Evolutionary conservation across 2,329 filamentous ascomycete species (phyloP).

Genomic region (Aspergillus sp.): DNA sequence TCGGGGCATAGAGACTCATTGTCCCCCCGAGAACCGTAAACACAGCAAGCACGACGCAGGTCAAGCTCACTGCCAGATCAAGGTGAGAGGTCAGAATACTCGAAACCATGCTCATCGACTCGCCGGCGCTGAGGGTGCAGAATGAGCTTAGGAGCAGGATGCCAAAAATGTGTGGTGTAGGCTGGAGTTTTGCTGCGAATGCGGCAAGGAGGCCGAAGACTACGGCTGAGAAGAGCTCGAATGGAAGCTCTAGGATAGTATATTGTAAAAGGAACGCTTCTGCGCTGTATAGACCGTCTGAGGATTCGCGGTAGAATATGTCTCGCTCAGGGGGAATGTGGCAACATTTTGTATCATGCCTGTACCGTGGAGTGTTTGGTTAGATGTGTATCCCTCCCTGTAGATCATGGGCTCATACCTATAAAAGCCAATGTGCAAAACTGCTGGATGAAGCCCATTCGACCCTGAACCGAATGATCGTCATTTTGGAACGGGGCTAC

Average conservation of each 20-base stretch:
- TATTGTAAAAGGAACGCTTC: slow-evolving; percentile 69
- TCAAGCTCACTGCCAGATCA: slow-evolving; percentile 71
- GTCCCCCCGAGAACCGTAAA: slow-evolving; percentile 68
- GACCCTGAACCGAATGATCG: slow-evolving; percentile 66
- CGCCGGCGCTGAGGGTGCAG: slow-evolving; percentile 68
- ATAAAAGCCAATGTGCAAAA: slow-evolving; percentile 52
- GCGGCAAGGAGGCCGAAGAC: slow-evolving; percentile 62
- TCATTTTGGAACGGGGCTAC: slow-evolving; percentile 67
- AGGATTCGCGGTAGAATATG: slow-evolving; percentile 73
- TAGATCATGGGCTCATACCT: slow-evolving; percentile 13
- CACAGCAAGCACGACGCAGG: slow-evolving; percentile 64
- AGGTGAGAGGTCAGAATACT: slow-evolving; percentile 71
- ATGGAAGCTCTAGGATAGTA: slow-evolving; percentile 65
- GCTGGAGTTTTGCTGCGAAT: slow-evolving; percentile 61
- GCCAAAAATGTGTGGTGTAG: slow-evolving; percentile 62
- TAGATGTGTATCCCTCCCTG: neutral
- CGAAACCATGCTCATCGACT: slow-evolving; percentile 74
- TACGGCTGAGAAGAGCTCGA: slow-evolving; percentile 62
- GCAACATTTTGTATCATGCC: slow-evolving; percentile 78
- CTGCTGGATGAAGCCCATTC: slow-evolving; percentile 69
- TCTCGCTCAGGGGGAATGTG: slow-evolving; percentile 68
- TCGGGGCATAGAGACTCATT: slow-evolving; percentile 65
- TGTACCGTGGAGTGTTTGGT: slow-evolving; percentile 20
- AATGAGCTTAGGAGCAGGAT: slow-evolving; percentile 65
- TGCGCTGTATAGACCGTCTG: slow-evolving; percentile 66